Base-by-base conservation (phyloP, 192 early-diverging fungal species). In the Coemansia sp. region DNA sequence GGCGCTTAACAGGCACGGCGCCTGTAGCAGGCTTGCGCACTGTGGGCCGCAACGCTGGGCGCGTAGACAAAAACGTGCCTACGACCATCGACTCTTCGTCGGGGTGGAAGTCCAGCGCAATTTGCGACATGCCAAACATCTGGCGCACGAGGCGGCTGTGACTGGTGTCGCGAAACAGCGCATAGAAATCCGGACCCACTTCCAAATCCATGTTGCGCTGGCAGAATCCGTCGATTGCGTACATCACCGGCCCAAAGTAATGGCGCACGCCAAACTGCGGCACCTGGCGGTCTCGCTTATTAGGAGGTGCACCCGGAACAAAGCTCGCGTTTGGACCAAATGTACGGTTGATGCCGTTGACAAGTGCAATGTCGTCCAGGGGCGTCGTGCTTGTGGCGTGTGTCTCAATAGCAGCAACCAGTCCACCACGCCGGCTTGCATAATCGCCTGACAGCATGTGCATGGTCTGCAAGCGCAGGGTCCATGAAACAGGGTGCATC, bases 201-300 rank as follows among this genome's bases (percentile, higher is more conserved):
- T 70, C 89, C 84, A 69, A 84, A 75, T 64, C 86, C 52, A 63
- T 79, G 82, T 95, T 96, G 69, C 86, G 87, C 47, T 89, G 89
- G 65, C 90, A 65, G 66, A 98, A 93, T 25, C 84, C 84, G 41
- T 87, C 85, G 27, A 90, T 79, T n/a, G 88, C 87, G 72, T 97
- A 98, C 61, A 86, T 85, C 14, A 95, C 86, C 35, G 70, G 56
- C 41, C 86, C 86, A 15, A 86, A 62, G 69, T 85, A 94, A 66
- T 96, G 93, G 47, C 86, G 79, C 49, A 95, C 83, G 35, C 87
- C 88, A 79, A 95, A 94, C 39, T 73, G 70, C 60, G 71, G 65
- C 55, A 70, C 60, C 39, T 76, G 65, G 19, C 45, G 47, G 62
- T 80, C 67, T 23, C 68, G 43, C 50, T 64, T 67, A 56, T 43